Evolutionary conservation across 2,329 filamentous ascomycete species (phyloP), one percentile per base, ranked within the genome.

Genomic region (Aschersonia sp.): DNA sequence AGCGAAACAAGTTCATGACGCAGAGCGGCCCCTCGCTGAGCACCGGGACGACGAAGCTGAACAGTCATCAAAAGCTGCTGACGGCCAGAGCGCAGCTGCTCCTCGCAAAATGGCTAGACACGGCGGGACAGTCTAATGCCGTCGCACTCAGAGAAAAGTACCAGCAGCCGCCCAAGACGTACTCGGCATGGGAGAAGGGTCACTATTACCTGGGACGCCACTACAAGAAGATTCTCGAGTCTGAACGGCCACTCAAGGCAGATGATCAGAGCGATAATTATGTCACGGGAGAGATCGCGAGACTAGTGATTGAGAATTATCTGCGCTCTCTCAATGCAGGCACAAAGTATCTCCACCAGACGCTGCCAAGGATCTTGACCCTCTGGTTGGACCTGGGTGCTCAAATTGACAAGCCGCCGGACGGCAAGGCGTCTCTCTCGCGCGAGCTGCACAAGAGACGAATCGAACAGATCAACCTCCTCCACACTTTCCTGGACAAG

Each of bases 171-270:
- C 78, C 84, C n/a, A 81, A 76, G 59, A 80, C 77, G 1, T 70
- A 72, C 55, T 67, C 71, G 5, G 79, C 79, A 46, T 98, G 90
- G 89, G 92, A 98, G 61, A 97, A 95, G 64, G 89, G 87, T 0
- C 90, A 97, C 60, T 98, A 97, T 62, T 95, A 95, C 62, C 76
- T 99, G 8, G 92, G 92, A 5, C 87, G 90, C 44, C 88, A 97
- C 64, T 98, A 98, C 73, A 94, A 95, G 62, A 98, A 95, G 63
- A 76, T 97, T 4, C 70, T 95, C 4, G 90, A 97, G 57, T 86
- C 87, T 0, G 88, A 97, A 62, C 89, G 87, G 62, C 70, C 76
- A 2, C 76, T 94, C 46, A 81, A 83, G 39, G 71, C 77, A 14
- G 77, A 83, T 31, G 88, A 89, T 52, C 88, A 95, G 62, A 81